Evolutionary conservation across 192 early-diverging fungal genomes (phyloP).

Genomic region (Obelidium mucronatum): DNA sequence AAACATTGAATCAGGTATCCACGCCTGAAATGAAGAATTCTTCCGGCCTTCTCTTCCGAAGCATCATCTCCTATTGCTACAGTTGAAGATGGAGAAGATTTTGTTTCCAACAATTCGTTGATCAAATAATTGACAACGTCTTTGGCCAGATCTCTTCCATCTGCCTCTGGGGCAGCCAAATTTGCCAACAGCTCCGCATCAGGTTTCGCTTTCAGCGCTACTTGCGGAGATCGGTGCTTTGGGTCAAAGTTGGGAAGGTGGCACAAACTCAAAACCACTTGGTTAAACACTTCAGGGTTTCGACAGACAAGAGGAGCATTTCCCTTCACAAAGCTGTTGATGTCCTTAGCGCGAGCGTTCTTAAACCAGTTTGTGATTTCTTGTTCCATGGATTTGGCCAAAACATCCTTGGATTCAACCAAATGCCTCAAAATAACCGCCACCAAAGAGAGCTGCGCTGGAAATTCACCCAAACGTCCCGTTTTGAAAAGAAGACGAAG

Average conservation of each 20-base stretch:
- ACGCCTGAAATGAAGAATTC: constrained; percentile 50
- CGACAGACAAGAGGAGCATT: constrained; percentile 73
- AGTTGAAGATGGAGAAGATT: neutral
- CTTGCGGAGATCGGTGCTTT: constrained; percentile 64
- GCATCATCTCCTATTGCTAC: neutral
- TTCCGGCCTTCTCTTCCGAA: neutral
- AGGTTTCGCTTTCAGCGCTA: constrained; percentile 51
- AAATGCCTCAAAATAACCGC: constrained; percentile 90
- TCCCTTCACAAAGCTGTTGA: constrained; percentile 72
- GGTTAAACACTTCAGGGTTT: constrained; percentile 69
- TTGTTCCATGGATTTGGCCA: constrained; percentile 74
- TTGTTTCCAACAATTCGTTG: constrained; percentile 51
- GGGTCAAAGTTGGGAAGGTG: constrained; percentile 72
- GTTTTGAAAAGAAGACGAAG: constrained; percentile 70
- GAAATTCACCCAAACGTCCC: constrained; percentile 69
- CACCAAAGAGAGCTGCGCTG: constrained; percentile 79
- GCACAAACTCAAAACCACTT: constrained; percentile 69
- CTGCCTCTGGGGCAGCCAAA: neutral
- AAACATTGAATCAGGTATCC: constrained; percentile 87
- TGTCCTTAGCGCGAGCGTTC: constrained; percentile 71
- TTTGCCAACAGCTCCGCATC: constrained; percentile 5
- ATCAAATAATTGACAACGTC: constrained; percentile 63
- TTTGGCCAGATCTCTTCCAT: constrained; percentile 54
- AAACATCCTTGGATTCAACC: constrained; percentile 73
- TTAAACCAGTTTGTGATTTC: constrained; percentile 81